Conservation (phyloP, 345 rosid genomes). For the Syzygium oleosum region DNA sequence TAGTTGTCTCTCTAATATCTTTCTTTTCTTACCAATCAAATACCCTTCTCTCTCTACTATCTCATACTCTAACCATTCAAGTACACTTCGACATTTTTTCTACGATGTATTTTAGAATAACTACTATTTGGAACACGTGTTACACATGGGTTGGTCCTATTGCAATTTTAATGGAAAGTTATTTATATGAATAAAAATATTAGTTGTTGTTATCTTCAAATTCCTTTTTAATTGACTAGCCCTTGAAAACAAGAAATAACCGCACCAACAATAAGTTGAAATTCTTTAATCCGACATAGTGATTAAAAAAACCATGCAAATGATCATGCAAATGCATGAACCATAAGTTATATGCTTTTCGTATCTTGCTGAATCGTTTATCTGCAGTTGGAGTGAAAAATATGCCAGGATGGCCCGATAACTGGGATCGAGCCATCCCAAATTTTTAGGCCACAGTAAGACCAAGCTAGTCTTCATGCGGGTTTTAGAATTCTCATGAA, state of each 20-base stretch:
- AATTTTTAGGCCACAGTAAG: too few species aligned
- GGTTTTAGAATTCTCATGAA: too few species aligned
- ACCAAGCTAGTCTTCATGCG: too few species aligned
- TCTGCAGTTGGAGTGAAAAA: too few species aligned
- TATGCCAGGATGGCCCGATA: too few species aligned
- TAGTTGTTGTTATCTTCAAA: not conserved
- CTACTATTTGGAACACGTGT: not conserved
- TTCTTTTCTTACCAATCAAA: not conserved
- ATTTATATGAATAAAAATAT: not conserved
- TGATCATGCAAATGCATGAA: not conserved
- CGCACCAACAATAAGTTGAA: not conserved
- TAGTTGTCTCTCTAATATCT: too few species aligned
- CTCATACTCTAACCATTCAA: not conserved
- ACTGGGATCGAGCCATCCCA: too few species aligned
- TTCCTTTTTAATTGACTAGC: not conserved
- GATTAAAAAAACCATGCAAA: not conserved
- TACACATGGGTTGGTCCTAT: not conserved
- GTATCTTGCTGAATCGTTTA: too few species aligned
- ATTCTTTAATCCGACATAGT: not conserved
- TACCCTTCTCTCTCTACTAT: not conserved
- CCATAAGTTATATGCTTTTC: not conserved
- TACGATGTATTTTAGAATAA: not conserved
- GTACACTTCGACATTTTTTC: not conserved
- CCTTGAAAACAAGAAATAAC: not conserved
- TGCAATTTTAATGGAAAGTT: not conserved